Base-by-base conservation (phyloP, 352 stramenopile genomes). In the Pythium grandisporangium region DNA sequence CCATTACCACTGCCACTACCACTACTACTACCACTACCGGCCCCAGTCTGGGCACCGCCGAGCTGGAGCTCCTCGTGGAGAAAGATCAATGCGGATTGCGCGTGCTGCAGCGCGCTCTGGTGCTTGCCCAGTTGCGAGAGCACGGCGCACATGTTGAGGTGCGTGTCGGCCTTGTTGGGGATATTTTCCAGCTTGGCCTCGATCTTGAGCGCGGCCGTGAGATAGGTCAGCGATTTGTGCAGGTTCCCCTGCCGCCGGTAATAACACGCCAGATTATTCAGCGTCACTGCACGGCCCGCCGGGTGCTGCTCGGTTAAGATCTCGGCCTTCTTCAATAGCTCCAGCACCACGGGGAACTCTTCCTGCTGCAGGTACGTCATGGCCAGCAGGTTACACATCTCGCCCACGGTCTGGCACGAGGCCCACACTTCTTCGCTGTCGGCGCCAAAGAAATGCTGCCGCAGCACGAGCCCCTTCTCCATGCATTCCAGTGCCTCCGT, bases 351-450 rank as follows among this genome's bases (percentile, higher is more conserved):
- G 12, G 68, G 61, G 42, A 96, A 97, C 40, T 96, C 80, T 34
- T 94, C 90, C 44, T 97, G 86, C 57, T 97, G 91, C 22, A 97
- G 51, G 44, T 96, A 97, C n/a, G 80, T 96, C 91, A 97, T 97
- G 6, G 91, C 88, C 16, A 97, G 66, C 17, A 97, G 55, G 59
- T 97, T 97, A 66, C 86, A 97, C 80, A 97, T 95, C 52, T 97
- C 88, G n/a, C 86, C 88, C 6, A 97, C 80, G 0, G 84, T 96
- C 54, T 89, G 90, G 63, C 91, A 97, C 4, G 81, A 85, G 5
- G 53, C 49, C 68, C 80, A 89, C 2, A 97, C 87, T 46, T 97
- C 78, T 23, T 95, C 70, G 24, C 84, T 96, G 20, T 94, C 86
- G 17, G 74, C 70, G 6, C 90, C 90, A 37, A 96, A 97, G 52